Base-by-base conservation (phyloP, 1,139 yeast genomes). In the Yamadazyma diddensiae region DNA sequence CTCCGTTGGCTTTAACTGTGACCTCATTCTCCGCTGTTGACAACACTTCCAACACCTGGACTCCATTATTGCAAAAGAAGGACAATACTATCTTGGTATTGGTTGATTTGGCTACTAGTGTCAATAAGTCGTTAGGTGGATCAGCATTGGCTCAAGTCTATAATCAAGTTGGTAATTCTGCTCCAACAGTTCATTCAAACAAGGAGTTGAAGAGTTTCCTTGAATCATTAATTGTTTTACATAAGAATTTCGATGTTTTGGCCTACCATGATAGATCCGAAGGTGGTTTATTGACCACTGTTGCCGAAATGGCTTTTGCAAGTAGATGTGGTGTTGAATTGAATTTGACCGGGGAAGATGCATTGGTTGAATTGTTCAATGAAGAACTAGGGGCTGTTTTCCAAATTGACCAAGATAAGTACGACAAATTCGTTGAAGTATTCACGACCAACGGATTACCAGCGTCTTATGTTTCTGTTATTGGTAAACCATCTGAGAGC, bases 261-360 rank as follows among this genome's bases (percentile, higher is more conserved):
- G 87, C 97, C 7, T 94, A 94, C 65, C 99, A 94, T 55, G 99
- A 94, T 61, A 75, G 94, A 55, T 86, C 96, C 15, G 99, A 94
- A 59, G 99, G 99, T 73, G 99, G 99, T 53, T 70, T 90, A 50
- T 65, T 90, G 40, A 80, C 85, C 31, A 82, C 98, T 7, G 66
- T 85, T 30, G 65, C 83, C 26, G 99, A 94, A 65, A 92, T 94
- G 98, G 94, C 96, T 1, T 94, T 94, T 65, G 95, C 98, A 30
- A 90, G 94, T 20, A 82, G 97, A 64, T 76, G 79, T 37, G 99
- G 98, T 44, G 50, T 61, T 21, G 62, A 60, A 24, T 55, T 90
- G 40, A 64, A 73, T 27, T 40, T 70, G 29, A 36, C 45, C 7
- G 60, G 65, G 21, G 61, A 60, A 18, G 71, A 70, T 36, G 52